A percentile compares a stretch with the other conserved stretches of the same genome.
phyloP scores from a whole-genome alignment of 176 grass and related monocot genomes.

The Coix lacrymajobi region DNA sequence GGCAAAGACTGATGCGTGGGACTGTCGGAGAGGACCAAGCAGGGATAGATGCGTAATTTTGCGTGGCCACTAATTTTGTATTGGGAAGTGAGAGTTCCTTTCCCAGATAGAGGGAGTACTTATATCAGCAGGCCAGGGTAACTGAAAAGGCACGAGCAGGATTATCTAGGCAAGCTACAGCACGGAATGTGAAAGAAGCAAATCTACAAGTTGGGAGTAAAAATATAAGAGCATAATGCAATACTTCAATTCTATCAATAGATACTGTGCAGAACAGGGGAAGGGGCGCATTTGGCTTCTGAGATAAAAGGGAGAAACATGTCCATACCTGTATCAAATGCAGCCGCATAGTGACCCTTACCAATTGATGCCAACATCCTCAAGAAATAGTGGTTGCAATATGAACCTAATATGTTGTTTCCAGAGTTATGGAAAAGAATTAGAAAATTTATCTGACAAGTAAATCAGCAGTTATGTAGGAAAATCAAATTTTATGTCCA shows the following conservation, averaged over 20 bases:
- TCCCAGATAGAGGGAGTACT: too few relatives aligned
- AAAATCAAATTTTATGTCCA: constrained; percentile 1
- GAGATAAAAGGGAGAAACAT: not conserved
- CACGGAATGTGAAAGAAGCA: not conserved
- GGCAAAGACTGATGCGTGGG: too few relatives aligned
- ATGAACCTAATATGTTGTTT: constrained; percentile 57
- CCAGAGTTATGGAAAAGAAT: constrained; percentile 7
- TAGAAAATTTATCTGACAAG: not conserved
- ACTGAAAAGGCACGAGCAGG: not conserved
- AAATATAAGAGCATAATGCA: constrained; percentile 8
- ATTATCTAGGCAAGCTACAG: not conserved
- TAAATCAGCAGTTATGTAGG: constrained; percentile 8
- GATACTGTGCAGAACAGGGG: not conserved
- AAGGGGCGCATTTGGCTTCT: not conserved
- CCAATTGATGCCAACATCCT: constrained; percentile 83
- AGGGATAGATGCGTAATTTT: too few relatives aligned
- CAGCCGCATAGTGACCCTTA: constrained; percentile 77
- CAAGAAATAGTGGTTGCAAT: constrained; percentile 99
- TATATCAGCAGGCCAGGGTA: not conserved
- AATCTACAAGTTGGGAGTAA: not conserved
- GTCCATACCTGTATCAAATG: constrained; percentile 61
- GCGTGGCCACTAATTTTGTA: too few relatives aligned
- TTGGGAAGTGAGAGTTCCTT: too few relatives aligned
- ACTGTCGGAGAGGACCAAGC: too few relatives aligned
- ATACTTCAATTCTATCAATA: constrained; percentile 2